phyloP scores from a whole-genome alignment of 768 basidiomycete species.

The Phanerochaete sordida region DNA sequence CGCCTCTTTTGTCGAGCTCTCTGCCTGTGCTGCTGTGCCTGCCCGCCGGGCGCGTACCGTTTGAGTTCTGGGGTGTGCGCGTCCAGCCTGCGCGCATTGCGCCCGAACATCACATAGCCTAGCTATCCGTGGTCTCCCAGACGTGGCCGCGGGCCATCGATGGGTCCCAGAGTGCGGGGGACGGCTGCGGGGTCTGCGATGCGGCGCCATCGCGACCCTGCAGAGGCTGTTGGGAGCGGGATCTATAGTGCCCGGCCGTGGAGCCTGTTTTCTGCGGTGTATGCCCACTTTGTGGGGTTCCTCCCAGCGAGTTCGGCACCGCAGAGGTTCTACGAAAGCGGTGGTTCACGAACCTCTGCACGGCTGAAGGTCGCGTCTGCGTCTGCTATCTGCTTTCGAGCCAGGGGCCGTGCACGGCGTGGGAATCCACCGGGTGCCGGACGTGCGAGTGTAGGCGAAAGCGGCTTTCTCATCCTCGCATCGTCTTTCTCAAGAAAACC shows the following conservation, averaged over 20 bases:
- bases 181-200: too few relatives aligned
- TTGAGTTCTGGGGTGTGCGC: background rate
- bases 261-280: background rate
- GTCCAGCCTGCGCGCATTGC: background rate
- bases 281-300: background rate
- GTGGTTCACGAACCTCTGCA: too few relatives aligned
- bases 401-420: background rate
- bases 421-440: background rate
- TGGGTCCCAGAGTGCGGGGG: background rate
- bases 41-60: background rate
- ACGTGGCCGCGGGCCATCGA: too few relatives aligned
- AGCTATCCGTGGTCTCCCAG: background rate
- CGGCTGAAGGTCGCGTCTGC: too few relatives aligned
- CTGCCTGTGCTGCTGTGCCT: background rate
- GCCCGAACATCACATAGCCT: background rate
- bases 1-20: too few relatives aligned
- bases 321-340: too few relatives aligned
- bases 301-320: background rate
- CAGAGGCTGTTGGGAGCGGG: background rate
- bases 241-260: background rate
- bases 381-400: background rate
- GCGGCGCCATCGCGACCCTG: background rate
- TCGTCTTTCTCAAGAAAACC: background rate
- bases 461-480: background rate
- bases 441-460: background rate